Percentiles rank a stretch among this genome's conserved stretches.
phyloP scores from a whole-genome alignment of 441 rosid species.

The Pelargonium citronellum region DNA sequence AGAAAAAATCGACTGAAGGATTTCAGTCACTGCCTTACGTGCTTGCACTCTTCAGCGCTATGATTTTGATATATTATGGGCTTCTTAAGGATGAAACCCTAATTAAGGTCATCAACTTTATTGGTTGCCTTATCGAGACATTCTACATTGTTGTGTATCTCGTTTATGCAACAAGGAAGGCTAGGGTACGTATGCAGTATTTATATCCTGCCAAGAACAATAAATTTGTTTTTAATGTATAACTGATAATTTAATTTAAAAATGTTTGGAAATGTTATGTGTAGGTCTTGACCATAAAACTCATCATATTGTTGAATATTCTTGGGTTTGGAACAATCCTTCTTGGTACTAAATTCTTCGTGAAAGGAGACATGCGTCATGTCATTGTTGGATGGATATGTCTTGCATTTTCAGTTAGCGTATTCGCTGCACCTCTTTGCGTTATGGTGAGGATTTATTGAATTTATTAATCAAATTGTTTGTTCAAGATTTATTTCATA shows the following conservation, averaged over 20 bases:
- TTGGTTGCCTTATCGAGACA: conserved; percentile 42
- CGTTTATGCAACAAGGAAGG: conserved; percentile 56
- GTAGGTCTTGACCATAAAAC: conserved; percentile 49
- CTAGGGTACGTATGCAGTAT: conserved; percentile 31
- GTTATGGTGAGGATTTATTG: conserved; percentile 37
- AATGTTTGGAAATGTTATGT: not conserved
- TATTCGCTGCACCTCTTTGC: conserved; percentile 65
- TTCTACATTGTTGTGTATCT: conserved; percentile 47
- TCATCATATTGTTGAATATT: conserved; percentile 41
- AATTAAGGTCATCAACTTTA: conserved; percentile 60
- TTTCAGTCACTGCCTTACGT: conserved; percentile 73
- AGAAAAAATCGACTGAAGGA: conserved; percentile 69
- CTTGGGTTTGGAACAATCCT: conserved; percentile 51
- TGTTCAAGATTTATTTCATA: no score
- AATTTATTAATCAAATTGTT: not conserved
- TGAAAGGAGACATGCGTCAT: conserved; percentile 34
- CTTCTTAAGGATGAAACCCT: conserved; percentile 42
- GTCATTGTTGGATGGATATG: conserved; percentile 72
- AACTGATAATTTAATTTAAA: not conserved
- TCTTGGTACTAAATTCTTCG: conserved; percentile 35
- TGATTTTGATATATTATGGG: conserved; percentile 82
- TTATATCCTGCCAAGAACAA: not conserved
- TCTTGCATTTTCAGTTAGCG: conserved; percentile 52
- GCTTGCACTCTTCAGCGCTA: conserved; percentile 66
- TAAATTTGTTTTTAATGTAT: no score